Percentiles rank a stretch among this genome's conserved stretches.
Conservation (phyloP, 108 stramenopile genomes). For the Asterionellopsis glacialis region DNA sequence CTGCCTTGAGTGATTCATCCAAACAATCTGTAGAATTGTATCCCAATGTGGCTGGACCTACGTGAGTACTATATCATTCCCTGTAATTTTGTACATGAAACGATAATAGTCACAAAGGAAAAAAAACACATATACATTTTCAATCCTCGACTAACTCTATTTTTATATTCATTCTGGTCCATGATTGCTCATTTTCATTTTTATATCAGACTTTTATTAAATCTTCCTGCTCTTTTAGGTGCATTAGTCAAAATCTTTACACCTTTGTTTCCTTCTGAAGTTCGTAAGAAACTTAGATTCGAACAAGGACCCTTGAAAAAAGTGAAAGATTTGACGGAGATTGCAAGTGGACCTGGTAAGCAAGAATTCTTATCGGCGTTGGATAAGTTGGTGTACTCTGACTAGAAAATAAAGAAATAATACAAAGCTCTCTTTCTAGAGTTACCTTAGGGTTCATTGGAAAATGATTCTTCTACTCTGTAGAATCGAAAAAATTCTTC, state of each 20-base stretch:
- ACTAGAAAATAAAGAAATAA: constrained; percentile 11
- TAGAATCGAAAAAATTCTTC: too few relatives aligned
- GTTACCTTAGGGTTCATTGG: too few relatives aligned
- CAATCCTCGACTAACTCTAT: too few relatives aligned
- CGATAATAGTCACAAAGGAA: too few relatives aligned
- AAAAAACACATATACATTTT: too few relatives aligned
- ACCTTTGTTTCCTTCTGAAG: constrained; percentile 69
- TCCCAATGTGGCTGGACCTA: constrained; percentile 61
- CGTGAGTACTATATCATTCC: too few relatives aligned
- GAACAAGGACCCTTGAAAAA: constrained; percentile 56
- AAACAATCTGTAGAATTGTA: constrained; percentile 59
- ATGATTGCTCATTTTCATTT: too few relatives aligned
- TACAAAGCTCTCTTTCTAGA: too few relatives aligned
- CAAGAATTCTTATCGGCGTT: constrained; percentile 47
- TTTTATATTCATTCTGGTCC: too few relatives aligned
- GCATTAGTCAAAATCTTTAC: constrained; percentile 76
- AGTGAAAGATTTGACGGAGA: constrained; percentile 43
- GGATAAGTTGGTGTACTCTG: constrained; percentile 45
- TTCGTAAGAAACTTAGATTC: constrained; percentile 60
- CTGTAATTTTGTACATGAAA: too few relatives aligned
- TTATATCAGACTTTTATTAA: constrained; percentile 39
- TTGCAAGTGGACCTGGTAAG: constrained; percentile 39
- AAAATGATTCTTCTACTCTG: too few relatives aligned
- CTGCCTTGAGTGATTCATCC: constrained; percentile 54
- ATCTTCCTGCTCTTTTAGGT: constrained; percentile 58